Evolutionary conservation across 257 asterid species (phyloP), one percentile per base, ranked within the genome.

Genomic region (Fraxinus excelsior): DNA sequence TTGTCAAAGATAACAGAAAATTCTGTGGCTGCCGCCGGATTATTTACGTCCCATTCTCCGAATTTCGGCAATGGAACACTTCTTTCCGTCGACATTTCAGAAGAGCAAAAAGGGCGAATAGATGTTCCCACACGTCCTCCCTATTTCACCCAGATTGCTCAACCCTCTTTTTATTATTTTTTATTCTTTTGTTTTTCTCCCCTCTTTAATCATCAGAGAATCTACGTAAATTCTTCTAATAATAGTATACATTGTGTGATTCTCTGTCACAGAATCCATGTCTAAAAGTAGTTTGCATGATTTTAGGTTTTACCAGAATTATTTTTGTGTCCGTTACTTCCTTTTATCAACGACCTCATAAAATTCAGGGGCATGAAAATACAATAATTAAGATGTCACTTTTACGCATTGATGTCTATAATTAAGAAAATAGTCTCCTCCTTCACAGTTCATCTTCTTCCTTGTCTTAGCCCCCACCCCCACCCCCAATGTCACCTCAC

Each of bases 31-130:
- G 78, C 31, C 12, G 71, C 69, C 29, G 83, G 80, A 29, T 80
- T 71, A n/a, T 80, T 75, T 14, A 80, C 80, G 56, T 80, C 80
- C 83, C 83, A 80, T 42, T 75, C 80, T 31, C 83, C 83, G 16
- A 80, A 80, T 64, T 80, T 75, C 10, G 83, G 83, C 38, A 80
- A 49, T 2, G 76, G 77, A 21, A 69, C 73, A 40, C 51, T 80
- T 42, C 68, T 23, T 7, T 75, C 83, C 1, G 53, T 70, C 83
- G 68, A 62, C 68, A 62, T 62, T 62, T 12, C 26, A n/a, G n/a
- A n/a, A n/a, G n/a, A n/a, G 19, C 34, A 62, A 62, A 62, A 62
- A 62, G 68, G 68, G 35, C 19, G 68, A 62, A 62, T 10, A 62
- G 32, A 62, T 25, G 68, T 12, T 60, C 67, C 67, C 32, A 60